Evolutionary conservation across 345 rosid species (phyloP).

Genomic region (Gossypium bickii): DNA sequence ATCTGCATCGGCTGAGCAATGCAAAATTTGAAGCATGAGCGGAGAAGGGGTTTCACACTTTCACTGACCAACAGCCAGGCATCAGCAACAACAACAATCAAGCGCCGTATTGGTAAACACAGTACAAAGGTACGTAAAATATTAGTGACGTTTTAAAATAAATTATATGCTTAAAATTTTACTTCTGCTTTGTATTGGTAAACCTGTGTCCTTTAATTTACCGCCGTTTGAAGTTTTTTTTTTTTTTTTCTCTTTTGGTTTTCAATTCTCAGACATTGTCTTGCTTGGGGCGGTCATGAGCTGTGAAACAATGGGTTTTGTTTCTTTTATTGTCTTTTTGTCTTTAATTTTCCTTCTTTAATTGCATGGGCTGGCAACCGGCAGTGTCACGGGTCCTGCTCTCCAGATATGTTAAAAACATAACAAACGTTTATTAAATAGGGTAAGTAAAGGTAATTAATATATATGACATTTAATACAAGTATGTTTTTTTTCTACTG

Average conservation of each 20-base stretch:
- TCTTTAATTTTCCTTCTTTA: not conserved
- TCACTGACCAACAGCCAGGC: not conserved
- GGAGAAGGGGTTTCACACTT: not conserved
- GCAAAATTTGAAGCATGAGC: too few species aligned
- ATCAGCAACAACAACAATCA: not conserved
- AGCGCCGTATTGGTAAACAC: not conserved
- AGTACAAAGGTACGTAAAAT: not conserved
- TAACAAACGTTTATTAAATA: not conserved
- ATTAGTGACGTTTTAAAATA: not conserved
- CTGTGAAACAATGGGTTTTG: not conserved
- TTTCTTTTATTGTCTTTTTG: not conserved
- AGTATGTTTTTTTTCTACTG: not conserved
- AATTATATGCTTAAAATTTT: not conserved
- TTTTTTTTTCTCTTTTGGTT: not conserved
- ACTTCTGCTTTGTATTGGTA: not conserved
- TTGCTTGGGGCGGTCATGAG: not conserved
- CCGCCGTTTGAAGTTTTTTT: not conserved
- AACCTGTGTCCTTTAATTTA: not conserved
- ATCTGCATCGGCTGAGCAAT: too few species aligned
- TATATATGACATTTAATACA: not conserved
- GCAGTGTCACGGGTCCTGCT: not conserved
- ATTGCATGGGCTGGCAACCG: not conserved
- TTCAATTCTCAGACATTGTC: not conserved
- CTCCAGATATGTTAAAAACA: not conserved
- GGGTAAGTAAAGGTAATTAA: not conserved